Evolutionary conservation across 169 alveolate genomes (phyloP).

Genomic region (Cyclospora cayetanensis): DNA sequence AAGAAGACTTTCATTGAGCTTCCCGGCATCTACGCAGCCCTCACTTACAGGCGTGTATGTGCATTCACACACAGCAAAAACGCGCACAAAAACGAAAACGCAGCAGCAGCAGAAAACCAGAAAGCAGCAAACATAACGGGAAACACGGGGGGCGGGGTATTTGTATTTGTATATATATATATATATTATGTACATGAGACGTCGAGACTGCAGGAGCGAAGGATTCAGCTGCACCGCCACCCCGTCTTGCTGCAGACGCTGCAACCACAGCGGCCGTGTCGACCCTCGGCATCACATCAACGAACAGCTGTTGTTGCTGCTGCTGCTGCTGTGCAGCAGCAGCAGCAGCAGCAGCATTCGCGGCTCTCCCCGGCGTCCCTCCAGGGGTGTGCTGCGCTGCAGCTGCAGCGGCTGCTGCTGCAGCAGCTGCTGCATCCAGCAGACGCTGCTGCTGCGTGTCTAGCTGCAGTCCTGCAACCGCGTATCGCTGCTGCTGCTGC

Average conservation of each 20-base stretch:
- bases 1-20: background rate
- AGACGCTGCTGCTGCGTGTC: slow-evolving; percentile 32
- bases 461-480: background rate
- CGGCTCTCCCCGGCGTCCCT: too few species aligned
- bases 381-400: slow-evolving; percentile 32
- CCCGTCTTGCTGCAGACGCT: slow-evolving; percentile 29
- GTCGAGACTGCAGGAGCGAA: background rate
- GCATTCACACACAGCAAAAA: background rate
- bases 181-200: background rate
- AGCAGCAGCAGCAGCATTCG: slow-evolving; percentile 26
- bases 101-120: background rate
- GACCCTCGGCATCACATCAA: background rate
- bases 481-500: background rate
- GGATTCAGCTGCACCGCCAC: slow-evolving; percentile 6
- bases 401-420: slow-evolving; percentile 40
- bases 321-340: slow-evolving; percentile 36
- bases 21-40: too few species aligned
- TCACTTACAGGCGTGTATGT: too few species aligned
- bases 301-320: slow-evolving; percentile 22
- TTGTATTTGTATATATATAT: too few species aligned
- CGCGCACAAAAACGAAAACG: background rate
- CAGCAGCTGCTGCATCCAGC: slow-evolving; percentile 13
- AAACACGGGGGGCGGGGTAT: too few species aligned
- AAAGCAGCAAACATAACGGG: too few species aligned
- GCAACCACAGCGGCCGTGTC: slow-evolving; percentile 23